Percentiles rank a stretch among this genome's conserved stretches.
phyloP scores from a whole-genome alignment of 2,329 filamentous ascomycete species.

The Colletotrichum navitas region DNA sequence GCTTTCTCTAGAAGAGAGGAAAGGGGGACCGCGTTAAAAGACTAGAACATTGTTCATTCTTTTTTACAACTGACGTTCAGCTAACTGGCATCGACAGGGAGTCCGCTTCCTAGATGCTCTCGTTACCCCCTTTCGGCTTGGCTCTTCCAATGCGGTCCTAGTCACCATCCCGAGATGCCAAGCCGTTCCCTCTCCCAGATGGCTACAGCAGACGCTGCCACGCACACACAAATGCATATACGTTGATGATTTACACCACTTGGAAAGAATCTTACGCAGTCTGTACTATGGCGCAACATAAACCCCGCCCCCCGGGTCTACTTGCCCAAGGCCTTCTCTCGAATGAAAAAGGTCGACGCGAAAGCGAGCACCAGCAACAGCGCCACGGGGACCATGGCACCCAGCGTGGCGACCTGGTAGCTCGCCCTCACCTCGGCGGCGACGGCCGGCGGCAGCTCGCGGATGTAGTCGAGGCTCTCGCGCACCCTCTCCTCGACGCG shows the following conservation, averaged over 20 bases:
- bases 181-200: not conserved
- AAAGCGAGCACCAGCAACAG: conserved; percentile 55
- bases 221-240: not conserved
- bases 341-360: conserved; percentile 62
- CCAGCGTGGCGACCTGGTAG: conserved; percentile 66
- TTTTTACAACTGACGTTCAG: too few species aligned
- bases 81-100: too few species aligned
- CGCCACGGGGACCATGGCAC: conserved; percentile 56
- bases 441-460: conserved; percentile 70
- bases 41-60: too few species aligned
- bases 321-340: conserved; percentile 66
- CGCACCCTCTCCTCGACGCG: conserved; percentile 77
- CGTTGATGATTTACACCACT: not conserved
- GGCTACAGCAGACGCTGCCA: not conserved
- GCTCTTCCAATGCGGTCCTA: not conserved
- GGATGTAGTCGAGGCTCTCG: conserved; percentile 77
- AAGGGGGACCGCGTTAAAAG: too few species aligned
- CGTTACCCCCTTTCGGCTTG: not conserved
- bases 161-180: not conserved
- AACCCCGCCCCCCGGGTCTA: conserved; percentile 38
- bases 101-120: not conserved
- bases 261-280: not conserved
- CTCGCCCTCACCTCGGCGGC: conserved; percentile 72
- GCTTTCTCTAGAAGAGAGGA: too few species aligned
- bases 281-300: not conserved